Evolutionary conservation across 2,329 filamentous ascomycete species (phyloP).

Genomic region (Verticillium albo-atrum): DNA sequence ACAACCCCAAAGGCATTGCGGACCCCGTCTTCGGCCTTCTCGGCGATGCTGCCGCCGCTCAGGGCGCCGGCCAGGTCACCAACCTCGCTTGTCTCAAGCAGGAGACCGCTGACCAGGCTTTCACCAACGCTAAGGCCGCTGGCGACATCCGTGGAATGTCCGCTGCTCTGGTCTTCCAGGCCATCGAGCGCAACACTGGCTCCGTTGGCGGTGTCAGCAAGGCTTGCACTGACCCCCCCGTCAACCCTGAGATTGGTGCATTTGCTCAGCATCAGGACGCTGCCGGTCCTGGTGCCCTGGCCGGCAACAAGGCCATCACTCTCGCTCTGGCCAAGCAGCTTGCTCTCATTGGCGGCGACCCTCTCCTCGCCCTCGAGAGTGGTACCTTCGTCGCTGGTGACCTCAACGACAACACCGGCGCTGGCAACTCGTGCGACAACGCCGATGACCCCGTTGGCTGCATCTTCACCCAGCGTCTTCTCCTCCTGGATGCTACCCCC

Average conservation of each 20-base stretch:
- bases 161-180: conserved; percentile 48
- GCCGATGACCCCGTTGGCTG: conserved; percentile 45
- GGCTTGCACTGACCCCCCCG: conserved; percentile 32
- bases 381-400: conserved; percentile 38
- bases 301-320: conserved; percentile 36
- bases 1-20: conserved; percentile 43
- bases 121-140: conserved; percentile 53
- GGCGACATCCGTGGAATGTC: conserved; percentile 50
- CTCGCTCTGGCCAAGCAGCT: conserved; percentile 37
- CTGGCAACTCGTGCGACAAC: conserved; percentile 51
- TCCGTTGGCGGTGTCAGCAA: conserved; percentile 33
- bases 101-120: conserved; percentile 52
- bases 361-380: conserved; percentile 33
- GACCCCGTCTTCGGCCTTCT: conserved; percentile 46
- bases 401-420: conserved; percentile 29
- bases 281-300: conserved; percentile 32
- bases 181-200: conserved; percentile 47
- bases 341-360: conserved; percentile 35
- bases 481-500: conserved; percentile 48
- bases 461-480: conserved; percentile 50
- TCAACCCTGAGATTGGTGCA: conserved; percentile 41
- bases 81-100: conserved; percentile 41
- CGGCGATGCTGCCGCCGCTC: conserved; percentile 44
- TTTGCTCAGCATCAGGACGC: conserved; percentile 41
- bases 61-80: conserved; percentile 25